phyloP scores from a whole-genome alignment of 495 filamentous ascomycete genomes.

The Opeltia flavorubescens region DNA sequence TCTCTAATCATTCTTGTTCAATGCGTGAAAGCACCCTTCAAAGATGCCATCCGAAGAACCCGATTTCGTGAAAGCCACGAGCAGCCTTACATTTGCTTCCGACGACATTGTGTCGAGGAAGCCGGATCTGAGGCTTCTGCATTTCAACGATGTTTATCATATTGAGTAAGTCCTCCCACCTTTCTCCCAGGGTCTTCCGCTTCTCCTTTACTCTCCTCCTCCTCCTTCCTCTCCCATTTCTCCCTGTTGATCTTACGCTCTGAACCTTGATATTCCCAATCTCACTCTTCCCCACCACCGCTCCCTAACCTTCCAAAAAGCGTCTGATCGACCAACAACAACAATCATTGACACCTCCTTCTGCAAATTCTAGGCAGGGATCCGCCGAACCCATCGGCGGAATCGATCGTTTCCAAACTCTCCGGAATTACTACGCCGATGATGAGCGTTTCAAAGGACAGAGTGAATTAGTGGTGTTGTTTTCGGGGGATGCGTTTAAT shows the following conservation, averaged over 20 bases:
- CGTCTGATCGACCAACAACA: background rate
- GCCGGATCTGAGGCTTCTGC: conserved; percentile 65
- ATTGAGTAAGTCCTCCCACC: conserved; percentile 40
- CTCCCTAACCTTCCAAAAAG: background rate
- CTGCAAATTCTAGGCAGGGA: conserved; percentile 27
- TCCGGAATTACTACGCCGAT: conserved; percentile 57
- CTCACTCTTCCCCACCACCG: background rate
- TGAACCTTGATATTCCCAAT: background rate
- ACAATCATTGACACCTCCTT: background rate
- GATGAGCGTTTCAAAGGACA: conserved; percentile 42
- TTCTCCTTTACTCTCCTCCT: background rate
- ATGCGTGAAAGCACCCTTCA: too few species aligned
- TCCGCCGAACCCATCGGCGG: conserved; percentile 74
- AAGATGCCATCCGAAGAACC: too few species aligned
- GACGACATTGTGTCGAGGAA: too few species aligned
- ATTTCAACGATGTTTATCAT: conserved; percentile 92
- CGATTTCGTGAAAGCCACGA: too few species aligned
- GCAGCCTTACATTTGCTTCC: too few species aligned
- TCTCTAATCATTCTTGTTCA: too few species aligned
- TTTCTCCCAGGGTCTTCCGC: background rate
- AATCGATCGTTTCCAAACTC: conserved; percentile 61
- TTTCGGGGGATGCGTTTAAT: conserved; percentile 88
- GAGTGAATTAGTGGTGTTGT: conserved; percentile 58
- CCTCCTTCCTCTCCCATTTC: background rate
- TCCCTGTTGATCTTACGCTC: background rate